These are phyloP conservation scores for Colletotrichum sp. DNA, from an alignment of 2,329 filamentous ascomycete species.

Conservation along the genomic window DNA sequence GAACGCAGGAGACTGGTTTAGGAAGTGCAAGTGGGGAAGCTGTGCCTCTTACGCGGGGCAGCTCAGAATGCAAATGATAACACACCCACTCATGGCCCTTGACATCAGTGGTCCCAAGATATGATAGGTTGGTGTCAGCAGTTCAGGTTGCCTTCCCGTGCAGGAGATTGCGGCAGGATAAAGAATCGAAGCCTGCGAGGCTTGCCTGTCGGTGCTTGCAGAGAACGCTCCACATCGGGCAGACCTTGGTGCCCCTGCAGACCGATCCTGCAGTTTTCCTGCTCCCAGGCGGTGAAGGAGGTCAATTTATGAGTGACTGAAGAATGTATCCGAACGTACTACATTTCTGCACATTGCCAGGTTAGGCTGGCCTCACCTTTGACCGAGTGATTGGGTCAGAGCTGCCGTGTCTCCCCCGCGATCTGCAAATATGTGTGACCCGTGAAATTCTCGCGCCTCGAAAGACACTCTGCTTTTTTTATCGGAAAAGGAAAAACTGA, in stretches of 20 bases:
- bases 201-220: background rate
- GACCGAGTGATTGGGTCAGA: background rate
- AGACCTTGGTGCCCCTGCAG: background rate
- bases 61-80: background rate
- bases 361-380: background rate
- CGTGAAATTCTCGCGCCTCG: background rate
- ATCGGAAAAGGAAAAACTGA: background rate
- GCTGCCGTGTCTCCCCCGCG: background rate
- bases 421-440: background rate
- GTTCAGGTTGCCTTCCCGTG: background rate
- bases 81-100: background rate
- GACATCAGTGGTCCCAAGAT: background rate
- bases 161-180: background rate
- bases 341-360: background rate
- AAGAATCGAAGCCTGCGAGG: background rate
- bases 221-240: background rate
- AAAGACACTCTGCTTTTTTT: background rate
- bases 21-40: background rate
- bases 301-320: background rate
- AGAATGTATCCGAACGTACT: background rate
- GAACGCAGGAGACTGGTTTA: background rate
- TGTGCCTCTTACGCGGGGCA: background rate
- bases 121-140: background rate
- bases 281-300: background rate
- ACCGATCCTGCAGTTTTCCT: background rate